phyloP scores from a whole-genome alignment of 179 eudicot genomes.

The Beta macrorhiza region DNA sequence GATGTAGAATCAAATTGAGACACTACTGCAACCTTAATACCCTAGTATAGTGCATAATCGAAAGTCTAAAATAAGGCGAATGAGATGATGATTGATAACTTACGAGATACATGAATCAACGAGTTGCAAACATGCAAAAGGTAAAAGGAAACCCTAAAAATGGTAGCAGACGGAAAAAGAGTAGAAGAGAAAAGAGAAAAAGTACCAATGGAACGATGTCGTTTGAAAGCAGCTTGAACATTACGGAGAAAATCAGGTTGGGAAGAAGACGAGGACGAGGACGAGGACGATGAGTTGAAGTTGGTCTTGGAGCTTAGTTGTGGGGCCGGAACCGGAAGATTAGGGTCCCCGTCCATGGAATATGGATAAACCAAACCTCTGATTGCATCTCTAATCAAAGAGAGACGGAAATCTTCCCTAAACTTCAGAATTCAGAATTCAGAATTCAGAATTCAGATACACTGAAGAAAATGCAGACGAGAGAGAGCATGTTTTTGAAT shows the following conservation, averaged over 20 bases:
- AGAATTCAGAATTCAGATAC: neutral
- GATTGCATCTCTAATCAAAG: constrained; percentile 44
- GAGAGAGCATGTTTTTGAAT: constrained; percentile 12
- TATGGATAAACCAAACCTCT: constrained; percentile 14
- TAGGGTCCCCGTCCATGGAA: constrained; percentile 75
- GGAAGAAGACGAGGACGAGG: constrained; percentile 46
- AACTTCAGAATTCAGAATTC: constrained; percentile 1
- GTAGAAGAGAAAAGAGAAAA: neutral
- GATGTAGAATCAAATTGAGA: neutral
- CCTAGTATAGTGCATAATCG: too few relatives aligned
- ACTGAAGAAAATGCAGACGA: neutral
- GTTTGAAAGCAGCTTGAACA: constrained; percentile 86
- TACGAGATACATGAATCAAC: too few relatives aligned
- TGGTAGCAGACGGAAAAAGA: neutral
- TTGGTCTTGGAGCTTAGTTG: constrained; percentile 30
- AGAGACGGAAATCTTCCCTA: constrained; percentile 7
- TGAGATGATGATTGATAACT: neutral
- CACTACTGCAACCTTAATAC: neutral
- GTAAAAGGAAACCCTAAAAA: constrained; percentile 27
- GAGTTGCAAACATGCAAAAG: neutral
- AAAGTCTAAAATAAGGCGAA: neutral
- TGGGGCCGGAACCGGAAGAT: constrained; percentile 63
- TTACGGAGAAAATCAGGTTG: constrained; percentile 60
- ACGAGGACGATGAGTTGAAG: constrained; percentile 37
- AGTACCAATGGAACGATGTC: constrained; percentile 76